Base-by-base conservation (phyloP, 495 filamentous ascomycete genomes). In the Immersiella caudata region DNA sequence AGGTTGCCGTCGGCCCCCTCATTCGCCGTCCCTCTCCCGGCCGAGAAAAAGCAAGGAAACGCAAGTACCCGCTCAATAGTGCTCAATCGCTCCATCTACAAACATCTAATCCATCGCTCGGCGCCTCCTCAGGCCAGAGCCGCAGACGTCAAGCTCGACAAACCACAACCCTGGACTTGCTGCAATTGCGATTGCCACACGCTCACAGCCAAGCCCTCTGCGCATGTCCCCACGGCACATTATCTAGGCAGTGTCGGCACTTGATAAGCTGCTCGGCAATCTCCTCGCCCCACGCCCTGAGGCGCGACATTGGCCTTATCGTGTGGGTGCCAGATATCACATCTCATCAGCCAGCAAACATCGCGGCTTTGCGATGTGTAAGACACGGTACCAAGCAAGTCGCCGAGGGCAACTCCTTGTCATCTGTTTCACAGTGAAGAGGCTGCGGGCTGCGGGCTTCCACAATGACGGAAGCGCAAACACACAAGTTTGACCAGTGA, bases 91-190 rank as follows among this genome's bases (percentile, higher is more conserved):
- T 57, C 29, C 26, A 29, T 60, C 20, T 0, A n/a, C 57, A 29
- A 60, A 25, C 57, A 27, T 55, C n/a, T 6, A 6, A 26, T 26
- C 52, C 16, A 36, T 60, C 57, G 26, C 57, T 46, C 16, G 40
- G 16, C 40, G 40, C 40, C 40, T 46, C 40, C 29, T 14, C 16
- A 36, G 18, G 57, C 57, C 57, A 21, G 57, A 18, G 29, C 26
- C 57, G 29, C 26, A n/a, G 12, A 36, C 0, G 14, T 6, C 8
- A 26, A 18, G 22, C 22, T 9, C 26, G 21, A 25, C 57, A 60
- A 60, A 60, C 57, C 57, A 60, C 57, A 40, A 60, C 57, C 57
- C 57, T 60, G 26, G 57, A 60, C 57, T 0, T 21, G 22, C 57
- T 60, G 57, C 57, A 60, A 36, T 36, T 29, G 8, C 29, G 57